These are phyloP conservation scores for Schoenoplectus triqueter DNA, from an alignment of 202 grass and related monocot genomes.

Conservation along the genomic window DNA sequence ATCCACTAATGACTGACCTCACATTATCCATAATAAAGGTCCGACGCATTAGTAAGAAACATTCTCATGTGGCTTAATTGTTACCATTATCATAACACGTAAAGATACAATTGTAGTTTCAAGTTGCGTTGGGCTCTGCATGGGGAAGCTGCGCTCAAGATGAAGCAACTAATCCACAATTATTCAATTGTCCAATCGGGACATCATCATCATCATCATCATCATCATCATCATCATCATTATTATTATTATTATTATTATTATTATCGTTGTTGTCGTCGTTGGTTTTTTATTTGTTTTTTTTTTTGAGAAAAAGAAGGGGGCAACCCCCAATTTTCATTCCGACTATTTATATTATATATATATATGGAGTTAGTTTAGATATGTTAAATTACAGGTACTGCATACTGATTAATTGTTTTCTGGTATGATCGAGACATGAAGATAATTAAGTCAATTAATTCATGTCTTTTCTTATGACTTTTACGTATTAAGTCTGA, in stretches of 20 bases:
- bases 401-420: not conserved
- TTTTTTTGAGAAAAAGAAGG: too few species aligned
- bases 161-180: not conserved
- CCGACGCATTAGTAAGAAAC: not conserved
- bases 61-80: not conserved
- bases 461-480: not conserved
- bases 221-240: too few species aligned
- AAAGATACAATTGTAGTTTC: not conserved
- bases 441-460: not conserved
- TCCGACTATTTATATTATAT: not conserved
- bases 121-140: not conserved
- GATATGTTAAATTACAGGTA: not conserved
- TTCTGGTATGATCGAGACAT: conserved; percentile 9
- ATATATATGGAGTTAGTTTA: not conserved
- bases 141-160: not conserved
- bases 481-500: not conserved
- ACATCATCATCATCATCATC: too few species aligned
- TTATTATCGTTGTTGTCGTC: too few species aligned
- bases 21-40: not conserved
- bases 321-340: too few species aligned
- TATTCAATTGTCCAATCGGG: not conserved
- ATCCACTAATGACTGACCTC: not conserved
- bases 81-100: conserved; percentile 6
- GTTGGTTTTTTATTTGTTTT: too few species aligned
- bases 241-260: too few species aligned